A percentile compares a stretch with the other conserved stretches of the same genome.
Conservation (phyloP, 1,139 yeast species). For the Candida sp. region DNA sequence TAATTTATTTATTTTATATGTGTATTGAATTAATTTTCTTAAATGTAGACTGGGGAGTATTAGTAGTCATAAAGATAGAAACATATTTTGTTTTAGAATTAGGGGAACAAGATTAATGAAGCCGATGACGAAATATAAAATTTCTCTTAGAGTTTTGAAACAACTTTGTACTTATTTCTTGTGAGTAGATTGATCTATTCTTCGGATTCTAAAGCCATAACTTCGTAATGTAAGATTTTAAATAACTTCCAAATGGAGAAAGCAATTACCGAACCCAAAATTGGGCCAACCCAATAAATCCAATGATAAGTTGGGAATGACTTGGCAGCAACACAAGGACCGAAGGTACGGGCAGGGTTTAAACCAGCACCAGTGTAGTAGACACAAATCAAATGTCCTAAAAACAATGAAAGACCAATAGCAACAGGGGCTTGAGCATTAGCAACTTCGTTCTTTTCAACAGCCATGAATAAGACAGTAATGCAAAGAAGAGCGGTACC, state of each 20-base stretch:
- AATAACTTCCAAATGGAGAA: conserved; percentile 65
- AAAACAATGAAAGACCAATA: conserved; percentile 78
- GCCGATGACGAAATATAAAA: too few species aligned
- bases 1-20: too few species aligned
- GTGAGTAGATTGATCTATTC: too few species aligned
- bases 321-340: conserved; percentile 72
- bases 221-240: conserved; percentile 63
- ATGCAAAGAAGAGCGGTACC: conserved; percentile 72
- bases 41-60: too few species aligned
- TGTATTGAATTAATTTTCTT: too few species aligned
- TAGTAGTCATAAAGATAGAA: too few species aligned
- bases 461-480: conserved; percentile 81
- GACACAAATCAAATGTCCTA: conserved; percentile 80
- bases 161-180: too few species aligned
- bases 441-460: conserved; percentile 74
- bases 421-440: conserved; percentile 80
- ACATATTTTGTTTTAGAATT: too few species aligned
- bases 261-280: conserved; percentile 67
- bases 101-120: too few species aligned
- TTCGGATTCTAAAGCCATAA: conserved; percentile 1
- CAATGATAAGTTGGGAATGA: conserved; percentile 82
- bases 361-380: conserved; percentile 91
- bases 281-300: conserved; percentile 92
- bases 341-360: conserved; percentile 88
- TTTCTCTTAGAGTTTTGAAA: too few species aligned